Evolutionary conservation across 441 rosid species (phyloP), one percentile per base, ranked within the genome.

Genomic region (Pelargonium australe): DNA sequence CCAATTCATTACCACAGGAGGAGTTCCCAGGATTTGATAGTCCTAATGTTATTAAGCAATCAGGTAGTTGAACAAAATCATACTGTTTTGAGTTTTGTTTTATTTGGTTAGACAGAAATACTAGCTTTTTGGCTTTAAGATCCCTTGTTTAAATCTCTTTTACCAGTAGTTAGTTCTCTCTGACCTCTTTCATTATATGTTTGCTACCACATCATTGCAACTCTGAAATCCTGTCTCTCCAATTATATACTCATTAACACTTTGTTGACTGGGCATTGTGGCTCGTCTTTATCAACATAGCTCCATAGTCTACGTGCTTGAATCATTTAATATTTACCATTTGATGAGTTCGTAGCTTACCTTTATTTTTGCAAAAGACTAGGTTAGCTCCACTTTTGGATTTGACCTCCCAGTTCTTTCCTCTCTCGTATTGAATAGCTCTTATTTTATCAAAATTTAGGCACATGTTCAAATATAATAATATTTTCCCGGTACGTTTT

Each of bases 21-120:
- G 98, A 80, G 71, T 87, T 89, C 74, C 85, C 86, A 4, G 97
- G 93, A 80, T 86, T 90, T 84, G 79, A 85, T 78, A 87, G 86
- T 77, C 84, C 87, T 64, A 84, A 76, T 70, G 85, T 81, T 65
- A 70, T 81, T 73, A 85, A 82, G 74, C 85, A 77, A 44, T 81
- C 93, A 76, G 97, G 99, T 91, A 79, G 31, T 57, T 55, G 47
- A n/a, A 49, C 57, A 44, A 44, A 41, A 45, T 64, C 25, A 72
- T 65, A 60, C 7, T 76, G 65, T 20, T 9, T 63, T 66, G 3
- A 53, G 55, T 65, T 68, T 37, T 60, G 16, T 73, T 31, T 75
- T 41, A 73, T 69, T 68, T 16, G 6, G 31, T 71, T 12, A 25
- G 34, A 74, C 66, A 68, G 47, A 51, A 40, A 62, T 9, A 14